Conservation (phyloP, 148 eudicot species). For the Persicaria maculosa region DNA sequence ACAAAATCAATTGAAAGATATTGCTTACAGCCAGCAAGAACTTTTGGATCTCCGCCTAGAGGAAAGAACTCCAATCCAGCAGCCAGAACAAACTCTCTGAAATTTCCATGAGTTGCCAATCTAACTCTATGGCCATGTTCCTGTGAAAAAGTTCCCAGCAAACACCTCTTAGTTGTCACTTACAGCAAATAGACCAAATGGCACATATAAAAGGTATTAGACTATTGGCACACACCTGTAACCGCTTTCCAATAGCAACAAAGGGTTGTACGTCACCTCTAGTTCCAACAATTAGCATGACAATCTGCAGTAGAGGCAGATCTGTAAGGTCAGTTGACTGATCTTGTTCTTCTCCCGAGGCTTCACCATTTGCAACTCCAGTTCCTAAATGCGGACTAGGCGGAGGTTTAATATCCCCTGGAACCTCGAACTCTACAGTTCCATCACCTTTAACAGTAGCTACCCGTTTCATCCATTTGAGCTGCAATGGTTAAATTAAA, state of each 20-base stretch:
- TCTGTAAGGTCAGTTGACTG: constrained; percentile 19
- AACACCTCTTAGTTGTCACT: background rate
- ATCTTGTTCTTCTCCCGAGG: constrained; percentile 20
- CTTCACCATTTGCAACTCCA: constrained; percentile 22
- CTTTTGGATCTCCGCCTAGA: constrained; percentile 82
- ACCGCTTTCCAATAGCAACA: constrained; percentile 38
- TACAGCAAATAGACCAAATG: background rate
- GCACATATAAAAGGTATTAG: background rate
- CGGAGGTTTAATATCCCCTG: constrained; percentile 28
- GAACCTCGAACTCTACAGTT: constrained; percentile 42
- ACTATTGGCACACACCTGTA: constrained; percentile 27
- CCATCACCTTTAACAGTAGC: constrained; percentile 36
- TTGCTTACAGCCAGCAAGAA: constrained; percentile 65
- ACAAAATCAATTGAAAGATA: background rate
- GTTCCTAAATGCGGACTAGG: constrained; percentile 22
- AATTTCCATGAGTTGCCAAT: constrained; percentile 76
- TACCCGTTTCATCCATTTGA: constrained; percentile 38
- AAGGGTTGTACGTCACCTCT: constrained; percentile 53
- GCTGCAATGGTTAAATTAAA: constrained; percentile 18
- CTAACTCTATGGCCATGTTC: constrained; percentile 73
- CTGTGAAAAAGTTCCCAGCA: background rate
- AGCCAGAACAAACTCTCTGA: constrained; percentile 68
- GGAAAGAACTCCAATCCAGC: constrained; percentile 79
- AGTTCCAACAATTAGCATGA: constrained; percentile 45
- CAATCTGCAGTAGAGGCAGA: constrained; percentile 41